Conservation (phyloP, 176 grass and related monocot genomes). For the Stipa capillata region DNA sequence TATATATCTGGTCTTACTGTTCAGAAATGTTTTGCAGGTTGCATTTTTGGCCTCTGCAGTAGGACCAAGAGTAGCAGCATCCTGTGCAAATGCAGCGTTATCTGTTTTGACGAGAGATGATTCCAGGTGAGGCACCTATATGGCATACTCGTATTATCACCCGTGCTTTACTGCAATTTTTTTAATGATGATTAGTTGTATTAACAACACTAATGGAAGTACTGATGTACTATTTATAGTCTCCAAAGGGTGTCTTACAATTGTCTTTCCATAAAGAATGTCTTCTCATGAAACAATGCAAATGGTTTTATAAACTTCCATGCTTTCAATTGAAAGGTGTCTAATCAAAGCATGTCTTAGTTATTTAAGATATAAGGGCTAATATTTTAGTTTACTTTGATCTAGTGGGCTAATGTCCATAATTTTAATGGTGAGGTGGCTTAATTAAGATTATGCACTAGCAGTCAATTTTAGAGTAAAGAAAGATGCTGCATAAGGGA, state of each 20-base stretch:
- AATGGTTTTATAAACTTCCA: background rate
- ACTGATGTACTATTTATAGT: background rate
- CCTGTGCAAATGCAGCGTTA: conserved; percentile 82
- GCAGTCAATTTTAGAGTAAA: background rate
- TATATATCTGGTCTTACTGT: conserved; percentile 20
- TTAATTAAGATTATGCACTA: background rate
- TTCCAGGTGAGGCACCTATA: conserved; percentile 45
- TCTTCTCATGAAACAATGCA: background rate
- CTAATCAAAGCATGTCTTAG: background rate
- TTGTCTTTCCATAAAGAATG: background rate
- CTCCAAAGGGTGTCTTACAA: background rate
- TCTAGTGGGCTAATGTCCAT: background rate
- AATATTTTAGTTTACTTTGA: background rate
- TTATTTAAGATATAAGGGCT: background rate
- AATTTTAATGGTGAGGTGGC: background rate
- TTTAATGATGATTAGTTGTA: background rate
- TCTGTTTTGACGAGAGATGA: conserved; percentile 74
- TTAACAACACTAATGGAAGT: background rate
- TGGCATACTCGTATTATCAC: background rate
- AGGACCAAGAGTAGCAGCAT: conserved; percentile 96
- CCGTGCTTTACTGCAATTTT: background rate
- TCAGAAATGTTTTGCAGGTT: conserved; percentile 50
- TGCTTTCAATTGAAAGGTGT: background rate
- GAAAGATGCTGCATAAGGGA: background rate
- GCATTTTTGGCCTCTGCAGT: conserved; percentile 81